These are phyloP conservation scores for Dryas alaskensis DNA, from an alignment of 306 rosid genomes.

Conservation along the genomic window DNA sequence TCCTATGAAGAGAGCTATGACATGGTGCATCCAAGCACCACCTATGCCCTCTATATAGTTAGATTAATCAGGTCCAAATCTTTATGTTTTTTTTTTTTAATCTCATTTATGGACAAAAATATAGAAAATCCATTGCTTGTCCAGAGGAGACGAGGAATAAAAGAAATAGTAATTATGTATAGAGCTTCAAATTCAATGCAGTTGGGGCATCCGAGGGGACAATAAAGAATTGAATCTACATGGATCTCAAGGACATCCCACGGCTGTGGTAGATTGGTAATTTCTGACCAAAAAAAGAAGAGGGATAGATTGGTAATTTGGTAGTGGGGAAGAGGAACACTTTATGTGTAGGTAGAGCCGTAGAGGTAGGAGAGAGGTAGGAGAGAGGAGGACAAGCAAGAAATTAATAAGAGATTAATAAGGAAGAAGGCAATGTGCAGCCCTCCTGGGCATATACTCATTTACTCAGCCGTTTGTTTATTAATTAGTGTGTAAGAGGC, in stretches of 20 bases:
- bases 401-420: neutral
- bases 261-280: conserved; percentile 7
- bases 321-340: neutral
- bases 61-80: neutral
- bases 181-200: too few species aligned
- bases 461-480: too few species aligned
- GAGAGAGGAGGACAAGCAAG: conserved; percentile 9
- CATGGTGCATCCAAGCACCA: neutral
- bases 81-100: neutral
- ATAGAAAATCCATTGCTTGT: too few species aligned
- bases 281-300: too few species aligned
- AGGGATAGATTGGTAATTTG: neutral
- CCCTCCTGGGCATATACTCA: conserved; percentile 1
- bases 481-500: too few species aligned
- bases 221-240: too few species aligned
- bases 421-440: conserved; percentile 11
- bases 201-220: too few species aligned
- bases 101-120: too few species aligned
- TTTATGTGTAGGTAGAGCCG: neutral
- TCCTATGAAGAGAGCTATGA: conserved; percentile 45
- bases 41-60: conserved; percentile 11
- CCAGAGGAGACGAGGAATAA: too few species aligned
- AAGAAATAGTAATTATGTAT: too few species aligned
- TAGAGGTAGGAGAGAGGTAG: neutral
- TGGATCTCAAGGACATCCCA: conserved; percentile 6